Base-by-base conservation (phyloP, 1,284 basidiomycete species). In the Ceratobasidium theobromae region DNA sequence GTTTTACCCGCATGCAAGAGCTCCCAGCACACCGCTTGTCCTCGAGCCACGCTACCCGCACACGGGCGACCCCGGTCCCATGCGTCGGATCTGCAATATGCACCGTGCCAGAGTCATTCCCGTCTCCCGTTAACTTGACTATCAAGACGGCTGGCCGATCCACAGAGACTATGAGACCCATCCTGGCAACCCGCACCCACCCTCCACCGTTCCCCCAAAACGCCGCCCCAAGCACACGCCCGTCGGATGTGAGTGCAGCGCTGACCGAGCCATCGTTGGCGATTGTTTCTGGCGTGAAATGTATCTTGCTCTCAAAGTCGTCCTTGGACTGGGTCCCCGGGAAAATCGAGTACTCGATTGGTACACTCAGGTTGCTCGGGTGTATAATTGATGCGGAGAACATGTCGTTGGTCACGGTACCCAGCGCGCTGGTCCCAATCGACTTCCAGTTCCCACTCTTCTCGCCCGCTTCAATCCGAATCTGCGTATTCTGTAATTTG, bases 381-480 rank as follows among this genome's bases (percentile, higher is more conserved):
- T 86, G 85, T 27, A 80, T 72, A 38, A 86, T 74, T 79, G 81
- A 86, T 1, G 86, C 86, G 0, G 83, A 75, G 75, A 88, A 89
- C 21, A 88, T 74, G 70, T 85, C 79, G 41, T 84, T 81, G 0
- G 80, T 82, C 28, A 75, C 72, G 1, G 80, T 76, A 14, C 83
- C 82, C 54, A 80, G 77, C 0, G 76, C 77, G 3, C 85, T 86
- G 12, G 81, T 86, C n/a, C 86, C 86, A 67, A 88, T 84, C 4
- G 75, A 71, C 14, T 80, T 77, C 86, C 87, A 89, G 69, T 82
- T 77, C 1, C 86, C 86, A 0, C 80, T 81, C 67, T 78, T 78
- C 28, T 77, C 70, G 1, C 81, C 82, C 8, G 80, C 73, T 21
- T 11, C 6, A n/a, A 45, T 41, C 81, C 75, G 70, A 40, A 46